Base-by-base conservation (phyloP, 495 filamentous ascomycete genomes). In the Letharia lupina region DNA sequence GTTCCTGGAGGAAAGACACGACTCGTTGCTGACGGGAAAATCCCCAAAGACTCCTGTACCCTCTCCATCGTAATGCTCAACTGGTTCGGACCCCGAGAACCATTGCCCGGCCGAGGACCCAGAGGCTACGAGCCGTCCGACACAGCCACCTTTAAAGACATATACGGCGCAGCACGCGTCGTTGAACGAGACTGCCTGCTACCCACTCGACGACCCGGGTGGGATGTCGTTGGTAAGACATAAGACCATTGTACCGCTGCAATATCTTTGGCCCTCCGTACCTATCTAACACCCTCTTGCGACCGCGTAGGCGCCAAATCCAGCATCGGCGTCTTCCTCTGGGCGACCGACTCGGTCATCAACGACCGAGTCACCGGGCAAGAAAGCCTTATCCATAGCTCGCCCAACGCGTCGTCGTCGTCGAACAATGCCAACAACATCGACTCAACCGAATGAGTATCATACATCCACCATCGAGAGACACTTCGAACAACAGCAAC, bases 281-380 rank as follows among this genome's bases (percentile, higher is more conserved):
- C 50, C 44, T n/a, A 0, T 6, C 35, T 6, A 4, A 62, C 18
- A 23, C 37, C 37, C 37, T 3, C 7, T 37, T 37, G 37, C 37
- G 37, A 7, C 7, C 4, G 37, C 37, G 37, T n/a, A 61, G 64
- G 64, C 3, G 8, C 1, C 3, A 47, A 18, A 20, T 28, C 20
- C 5, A 35, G 39, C 47, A n/a, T 65, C 28, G 64, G 64, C 20
- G 50, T 61, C 11, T 61, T 65, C 56, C 64, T 65, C 20, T 65
- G 58, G 44, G 50, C 64, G 31, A 10, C 57, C 13, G n/a, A 33
- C 35, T 61, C 37, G 20, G 2, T 4, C 0, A 64, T 56, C 33
- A 64, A 64, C 7, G 20, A 52, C 3, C 44, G 41, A 20, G 15
- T 61, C 44, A 39, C 28, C 8, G 44, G 33, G 7, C 37, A 35